A percentile compares a stretch with the other conserved stretches of the same genome.
Conservation (phyloP, 257 asterid genomes). For the Fraxinus excelsior region DNA sequence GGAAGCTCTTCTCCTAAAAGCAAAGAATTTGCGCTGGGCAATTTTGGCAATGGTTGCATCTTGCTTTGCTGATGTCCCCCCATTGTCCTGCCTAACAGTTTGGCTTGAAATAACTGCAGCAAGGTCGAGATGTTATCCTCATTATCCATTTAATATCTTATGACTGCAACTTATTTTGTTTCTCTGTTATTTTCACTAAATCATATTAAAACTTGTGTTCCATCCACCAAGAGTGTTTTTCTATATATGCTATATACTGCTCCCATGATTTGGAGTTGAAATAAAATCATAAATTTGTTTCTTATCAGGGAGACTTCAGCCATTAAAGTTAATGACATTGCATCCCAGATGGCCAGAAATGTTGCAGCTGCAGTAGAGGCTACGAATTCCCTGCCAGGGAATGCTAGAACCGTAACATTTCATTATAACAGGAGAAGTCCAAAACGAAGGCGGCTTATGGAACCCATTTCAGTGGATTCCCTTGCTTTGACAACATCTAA, state of each 20-base stretch:
- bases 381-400: slow-evolving; percentile 75
- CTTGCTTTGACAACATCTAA: slow-evolving; percentile 41
- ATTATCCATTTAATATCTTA: slow-evolving; percentile 20
- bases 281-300: slow-evolving; percentile 31
- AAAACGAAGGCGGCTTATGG: slow-evolving; percentile 84
- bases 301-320: slow-evolving; percentile 91
- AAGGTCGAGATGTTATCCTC: slow-evolving; percentile 54
- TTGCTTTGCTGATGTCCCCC: slow-evolving; percentile 88
- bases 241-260: slow-evolving; percentile 9
- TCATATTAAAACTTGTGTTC: background rate
- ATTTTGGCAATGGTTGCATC: slow-evolving; percentile 94
- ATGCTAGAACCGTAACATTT: slow-evolving; percentile 60
- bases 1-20: slow-evolving; percentile 86
- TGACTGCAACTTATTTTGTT: slow-evolving; percentile 16
- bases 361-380: slow-evolving; percentile 95
- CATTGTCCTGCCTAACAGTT: slow-evolving; percentile 82
- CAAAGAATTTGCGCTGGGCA: slow-evolving; percentile 96
- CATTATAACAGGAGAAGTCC: slow-evolving; percentile 82
- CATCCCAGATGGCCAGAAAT: slow-evolving; percentile 84
- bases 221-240: slow-evolving; percentile 7
- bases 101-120: slow-evolving; percentile 99
- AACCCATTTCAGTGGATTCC: slow-evolving; percentile 52
- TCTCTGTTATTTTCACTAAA: slow-evolving; percentile 14
- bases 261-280: slow-evolving; percentile 24
- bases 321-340: slow-evolving; percentile 88